Evolutionary conservation across 2,329 filamentous ascomycete genomes (phyloP).

Genomic region (Nemania sp.): DNA sequence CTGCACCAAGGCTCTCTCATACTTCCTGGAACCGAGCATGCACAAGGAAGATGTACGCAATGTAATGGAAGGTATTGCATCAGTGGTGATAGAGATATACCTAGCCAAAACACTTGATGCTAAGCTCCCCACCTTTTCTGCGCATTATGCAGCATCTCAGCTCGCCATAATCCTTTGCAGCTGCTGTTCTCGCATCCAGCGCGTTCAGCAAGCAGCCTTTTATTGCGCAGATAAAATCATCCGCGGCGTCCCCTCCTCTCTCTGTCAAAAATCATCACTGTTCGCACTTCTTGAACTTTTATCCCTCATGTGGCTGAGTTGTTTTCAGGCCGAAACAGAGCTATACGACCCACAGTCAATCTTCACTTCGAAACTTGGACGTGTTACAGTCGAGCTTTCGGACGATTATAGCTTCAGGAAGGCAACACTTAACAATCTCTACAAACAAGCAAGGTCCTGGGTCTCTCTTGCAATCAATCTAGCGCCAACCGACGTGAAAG

Average conservation of each 20-base stretch:
- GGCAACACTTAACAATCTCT: conserved; percentile 75
- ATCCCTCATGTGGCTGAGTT: conserved; percentile 93
- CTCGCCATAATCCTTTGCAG: conserved; percentile 81
- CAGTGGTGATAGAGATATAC: conserved; percentile 78
- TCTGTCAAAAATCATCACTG: conserved; percentile 87
- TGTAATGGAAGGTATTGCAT: conserved; percentile 66
- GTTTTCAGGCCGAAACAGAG: conserved; percentile 90
- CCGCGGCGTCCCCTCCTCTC: conserved; percentile 78
- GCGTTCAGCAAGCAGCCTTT: conserved; percentile 86
- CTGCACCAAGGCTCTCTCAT: conserved; percentile 85
- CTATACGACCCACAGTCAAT: conserved; percentile 85
- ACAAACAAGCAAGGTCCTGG: conserved; percentile 79
- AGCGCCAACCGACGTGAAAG: conserved; percentile 91
- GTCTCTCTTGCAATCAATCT: conserved; percentile 78
- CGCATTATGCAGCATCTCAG: conserved; percentile 86
- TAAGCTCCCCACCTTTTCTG: conserved; percentile 77
- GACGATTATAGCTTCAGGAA: conserved; percentile 87
- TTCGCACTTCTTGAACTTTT: conserved; percentile 92
- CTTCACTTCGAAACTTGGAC: conserved; percentile 75
- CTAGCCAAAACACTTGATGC: conserved; percentile 74
- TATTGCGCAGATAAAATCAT: conserved; percentile 85
- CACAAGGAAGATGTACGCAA: conserved; percentile 64
- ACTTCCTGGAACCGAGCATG: conserved; percentile 93
- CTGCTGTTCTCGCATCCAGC: conserved; percentile 91
- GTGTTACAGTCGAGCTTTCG: conserved; percentile 85